Conservation (phyloP, 305 asterid genomes). For the Fraxinus angustifolia region DNA sequence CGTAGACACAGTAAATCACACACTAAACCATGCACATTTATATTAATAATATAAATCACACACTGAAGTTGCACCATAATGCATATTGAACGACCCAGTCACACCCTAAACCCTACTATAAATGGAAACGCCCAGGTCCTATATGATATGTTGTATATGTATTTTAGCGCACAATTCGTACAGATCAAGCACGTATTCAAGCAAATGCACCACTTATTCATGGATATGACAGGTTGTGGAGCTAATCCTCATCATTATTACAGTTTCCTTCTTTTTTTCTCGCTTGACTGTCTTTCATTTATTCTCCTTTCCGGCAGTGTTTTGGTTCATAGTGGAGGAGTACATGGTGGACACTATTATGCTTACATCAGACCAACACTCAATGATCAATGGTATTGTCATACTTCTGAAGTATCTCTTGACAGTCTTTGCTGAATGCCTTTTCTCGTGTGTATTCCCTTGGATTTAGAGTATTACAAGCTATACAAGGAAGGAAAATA, state of each 20-base stretch:
- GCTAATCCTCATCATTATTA: background rate
- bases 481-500: background rate
- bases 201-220: background rate
- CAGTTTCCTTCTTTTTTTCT: background rate
- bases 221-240: background rate
- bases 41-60: background rate
- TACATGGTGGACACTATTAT: slow-evolving; percentile 59
- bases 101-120: background rate
- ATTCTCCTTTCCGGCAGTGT: slow-evolving; percentile 27
- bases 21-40: background rate
- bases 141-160: background rate
- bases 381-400: slow-evolving; percentile 37
- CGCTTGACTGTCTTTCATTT: background rate
- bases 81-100: background rate
- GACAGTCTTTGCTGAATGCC: background rate
- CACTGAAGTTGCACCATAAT: background rate
- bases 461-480: background rate
- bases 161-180: background rate
- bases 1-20: background rate
- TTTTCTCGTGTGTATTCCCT: background rate
- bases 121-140: background rate
- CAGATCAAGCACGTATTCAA: background rate
- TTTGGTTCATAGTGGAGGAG: slow-evolving; percentile 44
- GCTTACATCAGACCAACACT: slow-evolving; percentile 49
- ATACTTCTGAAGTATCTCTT: background rate